Evolutionary conservation across 2,329 filamentous ascomycete species (phyloP).

Genomic region (Botrytis elliptica): DNA sequence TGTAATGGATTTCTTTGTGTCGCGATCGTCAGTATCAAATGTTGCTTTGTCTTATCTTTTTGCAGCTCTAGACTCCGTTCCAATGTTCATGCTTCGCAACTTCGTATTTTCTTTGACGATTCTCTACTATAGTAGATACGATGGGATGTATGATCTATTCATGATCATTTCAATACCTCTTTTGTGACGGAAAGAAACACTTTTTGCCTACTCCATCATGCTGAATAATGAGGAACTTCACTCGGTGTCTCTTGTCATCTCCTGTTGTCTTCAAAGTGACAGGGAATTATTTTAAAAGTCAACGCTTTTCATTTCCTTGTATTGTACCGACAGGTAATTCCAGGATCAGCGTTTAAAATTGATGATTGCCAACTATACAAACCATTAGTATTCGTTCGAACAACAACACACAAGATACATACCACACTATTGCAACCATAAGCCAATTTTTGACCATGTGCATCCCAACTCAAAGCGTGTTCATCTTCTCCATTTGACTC

Average conservation of each 20-base stretch:
- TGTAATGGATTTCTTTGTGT: not conserved
- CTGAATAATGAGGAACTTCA: not conserved
- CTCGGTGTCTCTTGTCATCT: not conserved
- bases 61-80: not conserved
- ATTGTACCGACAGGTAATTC: not conserved
- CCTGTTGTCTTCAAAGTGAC: not conserved
- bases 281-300: not conserved
- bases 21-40: not conserved
- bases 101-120: not conserved
- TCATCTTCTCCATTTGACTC: conserved; percentile 57
- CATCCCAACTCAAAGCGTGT: conserved; percentile 62
- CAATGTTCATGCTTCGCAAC: not conserved
- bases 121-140: not conserved
- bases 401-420: conserved; percentile 39
- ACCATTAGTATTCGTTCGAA: conserved; percentile 13
- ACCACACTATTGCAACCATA: conserved; percentile 64
- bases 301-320: not conserved
- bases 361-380: conserved; percentile 27
- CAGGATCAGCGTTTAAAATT: conserved; percentile 24
- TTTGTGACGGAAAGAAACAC: not conserved
- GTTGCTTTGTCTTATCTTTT: not conserved
- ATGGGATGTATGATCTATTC: not conserved
- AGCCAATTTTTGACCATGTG: conserved; percentile 59
- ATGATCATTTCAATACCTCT: not conserved
- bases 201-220: conserved; percentile 3